phyloP scores from a whole-genome alignment of 176 grass and related monocot genomes.

The Triticum urartu region DNA sequence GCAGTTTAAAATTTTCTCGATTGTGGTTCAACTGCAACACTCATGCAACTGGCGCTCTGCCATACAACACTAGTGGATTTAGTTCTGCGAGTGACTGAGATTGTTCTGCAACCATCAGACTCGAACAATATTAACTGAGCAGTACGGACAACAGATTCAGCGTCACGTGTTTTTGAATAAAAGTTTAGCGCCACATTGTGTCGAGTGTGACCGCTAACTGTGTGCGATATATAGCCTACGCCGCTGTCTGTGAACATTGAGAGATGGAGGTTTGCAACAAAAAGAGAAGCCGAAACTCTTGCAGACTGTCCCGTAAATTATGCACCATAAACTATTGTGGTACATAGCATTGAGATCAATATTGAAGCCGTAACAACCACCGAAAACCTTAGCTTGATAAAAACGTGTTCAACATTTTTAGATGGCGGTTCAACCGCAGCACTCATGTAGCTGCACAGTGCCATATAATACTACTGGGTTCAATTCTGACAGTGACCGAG shows the following conservation, averaged over 20 bases:
- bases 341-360: too few relatives aligned
- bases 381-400: too few relatives aligned
- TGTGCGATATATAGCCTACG: too few relatives aligned
- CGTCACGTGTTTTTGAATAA: background rate
- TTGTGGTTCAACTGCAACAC: background rate
- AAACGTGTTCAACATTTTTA: too few relatives aligned
- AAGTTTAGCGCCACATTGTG: background rate
- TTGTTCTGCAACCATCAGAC: background rate
- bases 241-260: background rate
- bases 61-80: background rate
- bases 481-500: too few relatives aligned
- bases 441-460: too few relatives aligned
- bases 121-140: background rate
- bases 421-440: too few relatives aligned
- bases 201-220: background rate
- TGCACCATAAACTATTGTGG: too few relatives aligned
- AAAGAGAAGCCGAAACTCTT: background rate
- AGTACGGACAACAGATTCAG: background rate
- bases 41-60: too few relatives aligned
- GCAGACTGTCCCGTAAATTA: background rate
- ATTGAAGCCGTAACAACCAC: too few relatives aligned
- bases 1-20: background rate
- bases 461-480: too few relatives aligned
- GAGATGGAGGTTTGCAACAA: background rate
- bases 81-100: background rate